A percentile compares a stretch with the other conserved stretches of the same genome.
Evolutionary conservation across 345 rosid species (phyloP).

Genomic region (Balakata baccata): DNA sequence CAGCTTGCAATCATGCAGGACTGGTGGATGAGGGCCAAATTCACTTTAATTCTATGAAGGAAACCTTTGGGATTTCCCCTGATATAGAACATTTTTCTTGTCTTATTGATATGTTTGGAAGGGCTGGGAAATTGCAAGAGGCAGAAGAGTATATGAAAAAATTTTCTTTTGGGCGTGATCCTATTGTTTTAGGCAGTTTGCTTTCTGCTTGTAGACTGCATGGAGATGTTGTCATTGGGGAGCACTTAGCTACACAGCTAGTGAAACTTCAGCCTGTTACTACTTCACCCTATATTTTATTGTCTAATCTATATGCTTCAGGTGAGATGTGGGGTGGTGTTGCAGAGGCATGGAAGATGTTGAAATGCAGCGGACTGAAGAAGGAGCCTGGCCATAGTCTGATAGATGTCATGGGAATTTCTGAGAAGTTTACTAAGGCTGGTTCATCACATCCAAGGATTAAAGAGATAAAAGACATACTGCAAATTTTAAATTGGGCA

Average conservation of each 20-base stretch:
- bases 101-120: conserved; percentile 60
- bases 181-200: conserved; percentile 54
- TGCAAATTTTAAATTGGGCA: conserved; percentile 31
- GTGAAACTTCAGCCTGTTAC: conserved; percentile 41
- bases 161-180: conserved; percentile 43
- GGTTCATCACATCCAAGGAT: conserved; percentile 48
- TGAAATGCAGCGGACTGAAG: conserved; percentile 54
- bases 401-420: conserved; percentile 45
- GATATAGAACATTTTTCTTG: conserved; percentile 56
- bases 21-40: conserved; percentile 49
- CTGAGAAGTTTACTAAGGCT: conserved; percentile 42
- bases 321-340: conserved; percentile 58
- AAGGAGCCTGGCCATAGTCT: conserved; percentile 57
- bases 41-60: conserved; percentile 44
- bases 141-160: conserved; percentile 46
- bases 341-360: conserved; percentile 51
- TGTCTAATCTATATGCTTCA: conserved; percentile 60
- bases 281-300: conserved; percentile 53
- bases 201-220: conserved; percentile 54
- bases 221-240: conserved; percentile 44
- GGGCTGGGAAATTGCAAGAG: conserved; percentile 53
- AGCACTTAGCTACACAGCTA: conserved; percentile 44
- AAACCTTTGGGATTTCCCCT: conserved; percentile 44
- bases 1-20: conserved; percentile 66
- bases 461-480: conserved; percentile 38